Evolutionary conservation across 192 early-diverging fungal genomes (phyloP).

Genomic region (Backusella macrospora): DNA sequence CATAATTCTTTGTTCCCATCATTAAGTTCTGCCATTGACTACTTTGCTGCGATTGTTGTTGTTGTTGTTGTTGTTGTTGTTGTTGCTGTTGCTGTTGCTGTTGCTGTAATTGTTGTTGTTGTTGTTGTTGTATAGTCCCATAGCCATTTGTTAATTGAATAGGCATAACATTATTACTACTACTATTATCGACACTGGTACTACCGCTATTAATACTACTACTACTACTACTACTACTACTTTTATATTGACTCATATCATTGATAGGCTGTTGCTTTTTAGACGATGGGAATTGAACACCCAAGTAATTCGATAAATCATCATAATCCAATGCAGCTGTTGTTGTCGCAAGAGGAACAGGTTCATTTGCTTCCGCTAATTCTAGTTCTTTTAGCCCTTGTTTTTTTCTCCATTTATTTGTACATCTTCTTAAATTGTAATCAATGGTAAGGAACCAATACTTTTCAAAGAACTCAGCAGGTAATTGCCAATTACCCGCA

Average conservation of each 20-base stretch:
- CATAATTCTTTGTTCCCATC: conserved; percentile 17
- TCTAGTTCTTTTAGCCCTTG: neutral
- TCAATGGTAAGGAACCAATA: conserved; percentile 40
- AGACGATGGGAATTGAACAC: neutral
- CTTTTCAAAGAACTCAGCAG: conserved; percentile 35
- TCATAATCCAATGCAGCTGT: neutral
- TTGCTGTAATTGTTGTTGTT: neutral
- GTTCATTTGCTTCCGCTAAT: neutral
- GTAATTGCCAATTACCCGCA: conserved; percentile 39
- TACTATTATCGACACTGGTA: too few relatives aligned
- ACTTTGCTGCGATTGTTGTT: neutral
- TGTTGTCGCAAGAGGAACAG: neutral
- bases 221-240: too few relatives aligned
- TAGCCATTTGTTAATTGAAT: neutral
- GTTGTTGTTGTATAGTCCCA: neutral
- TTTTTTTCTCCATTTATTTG: conserved; percentile 8
- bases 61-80: neutral
- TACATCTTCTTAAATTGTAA: conserved; percentile 24
- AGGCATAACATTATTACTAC: neutral
- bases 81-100: neutral
- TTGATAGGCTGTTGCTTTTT: neutral
- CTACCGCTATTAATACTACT: too few relatives aligned
- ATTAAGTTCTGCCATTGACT: conserved; percentile 7
- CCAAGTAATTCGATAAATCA: conserved; percentile 9
- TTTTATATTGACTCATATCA: too few relatives aligned